phyloP scores from a whole-genome alignment of 2,329 filamentous ascomycete genomes.

The Xylaria sp. region DNA sequence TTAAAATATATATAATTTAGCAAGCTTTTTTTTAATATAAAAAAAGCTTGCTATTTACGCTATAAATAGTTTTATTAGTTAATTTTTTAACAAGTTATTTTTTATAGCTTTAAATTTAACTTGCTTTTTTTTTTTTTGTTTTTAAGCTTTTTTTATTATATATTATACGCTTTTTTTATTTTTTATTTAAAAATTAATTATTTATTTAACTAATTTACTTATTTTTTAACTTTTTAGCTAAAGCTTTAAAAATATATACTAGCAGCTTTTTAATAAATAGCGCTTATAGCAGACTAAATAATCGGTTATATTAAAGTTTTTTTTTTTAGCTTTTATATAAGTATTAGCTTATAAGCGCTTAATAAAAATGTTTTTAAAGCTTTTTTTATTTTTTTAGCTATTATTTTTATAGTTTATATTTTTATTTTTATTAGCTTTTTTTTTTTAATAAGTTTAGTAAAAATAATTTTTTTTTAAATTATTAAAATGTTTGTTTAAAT shows the following conservation, averaged over 20 bases:
- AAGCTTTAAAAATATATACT: background rate
- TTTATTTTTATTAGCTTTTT: background rate
- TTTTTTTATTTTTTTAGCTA: background rate
- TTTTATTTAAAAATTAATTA: too few species aligned
- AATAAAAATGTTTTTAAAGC: background rate
- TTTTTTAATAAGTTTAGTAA: background rate
- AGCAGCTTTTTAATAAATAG: background rate
- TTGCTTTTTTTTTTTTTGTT: too few species aligned
- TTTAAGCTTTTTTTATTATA: too few species aligned
- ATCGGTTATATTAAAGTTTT: background rate
- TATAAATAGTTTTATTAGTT: too few species aligned
- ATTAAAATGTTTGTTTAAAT: background rate
- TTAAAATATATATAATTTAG: too few species aligned
- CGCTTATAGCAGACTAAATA: background rate
- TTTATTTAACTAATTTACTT: too few species aligned
- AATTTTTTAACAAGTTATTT: too few species aligned
- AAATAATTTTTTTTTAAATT: background rate
- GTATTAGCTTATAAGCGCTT: background rate
- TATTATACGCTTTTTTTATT: too few species aligned
- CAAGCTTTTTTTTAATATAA: too few species aligned
- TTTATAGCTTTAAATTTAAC: too few species aligned
- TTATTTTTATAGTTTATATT: background rate
- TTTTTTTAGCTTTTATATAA: background rate
- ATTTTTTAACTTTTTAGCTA: background rate
- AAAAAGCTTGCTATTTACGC: too few species aligned